Conservation (phyloP, 441 rosid genomes). For the Brassica hybrid region DNA sequence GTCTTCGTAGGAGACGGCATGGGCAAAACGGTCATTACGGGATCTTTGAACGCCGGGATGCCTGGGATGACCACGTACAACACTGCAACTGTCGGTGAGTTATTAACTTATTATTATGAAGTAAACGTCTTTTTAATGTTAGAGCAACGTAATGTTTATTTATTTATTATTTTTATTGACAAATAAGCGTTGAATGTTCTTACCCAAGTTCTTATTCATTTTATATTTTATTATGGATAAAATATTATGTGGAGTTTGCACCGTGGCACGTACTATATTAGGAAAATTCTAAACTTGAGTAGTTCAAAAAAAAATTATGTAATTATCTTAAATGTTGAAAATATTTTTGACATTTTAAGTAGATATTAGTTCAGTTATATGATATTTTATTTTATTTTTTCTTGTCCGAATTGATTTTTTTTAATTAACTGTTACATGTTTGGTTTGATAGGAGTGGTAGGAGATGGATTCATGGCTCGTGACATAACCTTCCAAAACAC, state of each 20-base stretch:
- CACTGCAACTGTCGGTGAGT: conserved; percentile 82
- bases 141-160: not conserved
- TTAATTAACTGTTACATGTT: not conserved
- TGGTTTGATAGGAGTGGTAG: conserved; percentile 61
- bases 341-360: too few species aligned
- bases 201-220: too few species aligned
- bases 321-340: too few species aligned
- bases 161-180: not conserved
- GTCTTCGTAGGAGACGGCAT: conserved; percentile 79
- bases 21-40: conserved; percentile 81
- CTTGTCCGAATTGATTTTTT: too few species aligned
- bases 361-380: too few species aligned
- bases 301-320: too few species aligned
- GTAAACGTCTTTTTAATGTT: not conserved
- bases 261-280: too few species aligned
- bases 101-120: not conserved
- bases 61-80: conserved; percentile 67
- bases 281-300: too few species aligned
- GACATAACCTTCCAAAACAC: conserved; percentile 72
- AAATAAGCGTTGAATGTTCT: not conserved
- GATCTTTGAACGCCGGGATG: conserved; percentile 60
- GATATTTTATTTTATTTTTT: too few species aligned
- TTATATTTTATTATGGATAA: too few species aligned
- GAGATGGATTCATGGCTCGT: conserved; percentile 89
- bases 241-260: too few species aligned